These are phyloP conservation scores for Neltuma alba DNA, from an alignment of 306 rosid genomes.

Conservation along the genomic window DNA sequence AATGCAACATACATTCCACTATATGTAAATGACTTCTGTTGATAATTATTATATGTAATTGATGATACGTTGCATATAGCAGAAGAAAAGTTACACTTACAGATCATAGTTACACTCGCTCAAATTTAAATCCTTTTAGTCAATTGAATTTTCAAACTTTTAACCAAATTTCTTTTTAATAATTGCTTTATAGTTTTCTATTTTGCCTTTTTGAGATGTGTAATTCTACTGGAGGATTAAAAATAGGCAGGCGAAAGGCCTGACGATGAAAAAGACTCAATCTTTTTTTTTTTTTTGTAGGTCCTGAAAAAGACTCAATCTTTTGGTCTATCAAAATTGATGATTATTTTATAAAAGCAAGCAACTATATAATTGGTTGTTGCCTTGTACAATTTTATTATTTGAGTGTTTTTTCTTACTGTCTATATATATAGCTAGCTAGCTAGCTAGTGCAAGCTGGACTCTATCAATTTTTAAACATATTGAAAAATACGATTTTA, in stretches of 20 bases:
- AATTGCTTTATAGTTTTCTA: neutral
- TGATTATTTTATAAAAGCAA: neutral
- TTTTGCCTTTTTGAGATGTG: neutral
- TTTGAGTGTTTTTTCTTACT: neutral
- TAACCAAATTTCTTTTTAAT: neutral
- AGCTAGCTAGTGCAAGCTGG: slow-evolving; percentile 15
- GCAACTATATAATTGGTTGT: neutral
- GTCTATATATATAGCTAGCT: neutral
- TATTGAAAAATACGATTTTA: neutral
- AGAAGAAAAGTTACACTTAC: too few relatives aligned
- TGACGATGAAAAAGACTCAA: neutral
- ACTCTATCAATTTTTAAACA: neutral
- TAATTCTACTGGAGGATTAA: neutral
- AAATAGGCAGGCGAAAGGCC: neutral
- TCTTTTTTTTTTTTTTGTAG: too few relatives aligned
- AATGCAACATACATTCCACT: too few relatives aligned
- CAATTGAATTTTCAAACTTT: too few relatives aligned
- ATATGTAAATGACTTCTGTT: too few relatives aligned
- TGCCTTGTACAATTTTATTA: neutral
- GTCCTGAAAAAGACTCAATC: too few relatives aligned
- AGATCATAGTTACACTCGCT: too few relatives aligned
- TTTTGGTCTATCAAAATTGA: neutral
- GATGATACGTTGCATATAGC: too few relatives aligned
- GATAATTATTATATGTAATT: too few relatives aligned
- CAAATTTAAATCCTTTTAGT: too few relatives aligned